These are phyloP conservation scores for Stentor roeselii DNA, from an alignment of 73 alveolate species.

Conservation along the genomic window DNA sequence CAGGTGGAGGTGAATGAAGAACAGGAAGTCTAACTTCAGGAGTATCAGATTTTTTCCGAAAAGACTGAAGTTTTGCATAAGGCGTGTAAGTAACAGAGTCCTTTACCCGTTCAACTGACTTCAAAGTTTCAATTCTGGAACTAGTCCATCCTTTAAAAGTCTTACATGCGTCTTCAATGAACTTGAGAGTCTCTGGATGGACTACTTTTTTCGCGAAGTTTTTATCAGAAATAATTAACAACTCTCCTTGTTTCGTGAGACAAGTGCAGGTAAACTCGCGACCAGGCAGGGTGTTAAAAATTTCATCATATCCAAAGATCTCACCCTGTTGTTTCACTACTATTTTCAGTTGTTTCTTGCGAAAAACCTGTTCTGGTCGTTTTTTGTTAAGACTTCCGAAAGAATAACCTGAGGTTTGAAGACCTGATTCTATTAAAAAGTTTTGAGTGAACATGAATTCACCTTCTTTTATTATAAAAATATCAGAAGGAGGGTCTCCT, in stretches of 20 bases:
- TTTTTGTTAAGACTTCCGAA: neutral
- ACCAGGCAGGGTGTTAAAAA: neutral
- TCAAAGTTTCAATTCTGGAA: neutral
- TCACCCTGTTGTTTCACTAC: constrained; percentile 5
- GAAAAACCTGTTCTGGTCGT: neutral
- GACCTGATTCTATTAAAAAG: no score
- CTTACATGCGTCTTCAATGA: neutral
- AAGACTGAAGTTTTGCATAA: neutral
- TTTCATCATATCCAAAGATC: constrained; percentile 22
- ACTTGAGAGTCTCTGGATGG: constrained; percentile 15
- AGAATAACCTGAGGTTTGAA: no score
- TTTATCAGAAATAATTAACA: neutral
- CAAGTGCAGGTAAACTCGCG: constrained; percentile 10
- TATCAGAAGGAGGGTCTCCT: neutral
- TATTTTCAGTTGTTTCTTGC: neutral
- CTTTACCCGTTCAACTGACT: neutral
- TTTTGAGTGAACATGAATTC: neutral
- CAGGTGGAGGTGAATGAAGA: no score
- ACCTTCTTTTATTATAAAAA: constrained; percentile 21
- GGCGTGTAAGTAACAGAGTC: neutral
- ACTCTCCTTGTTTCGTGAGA: neutral
- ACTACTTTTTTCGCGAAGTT: neutral
- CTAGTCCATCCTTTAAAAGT: neutral
- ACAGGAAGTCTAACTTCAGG: no score
- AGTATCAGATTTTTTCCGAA: no score